A percentile compares a stretch with the other conserved stretches of the same genome.
Conservation (phyloP, 2,329 filamentous ascomycete species). For the Fusarium dimerum region DNA sequence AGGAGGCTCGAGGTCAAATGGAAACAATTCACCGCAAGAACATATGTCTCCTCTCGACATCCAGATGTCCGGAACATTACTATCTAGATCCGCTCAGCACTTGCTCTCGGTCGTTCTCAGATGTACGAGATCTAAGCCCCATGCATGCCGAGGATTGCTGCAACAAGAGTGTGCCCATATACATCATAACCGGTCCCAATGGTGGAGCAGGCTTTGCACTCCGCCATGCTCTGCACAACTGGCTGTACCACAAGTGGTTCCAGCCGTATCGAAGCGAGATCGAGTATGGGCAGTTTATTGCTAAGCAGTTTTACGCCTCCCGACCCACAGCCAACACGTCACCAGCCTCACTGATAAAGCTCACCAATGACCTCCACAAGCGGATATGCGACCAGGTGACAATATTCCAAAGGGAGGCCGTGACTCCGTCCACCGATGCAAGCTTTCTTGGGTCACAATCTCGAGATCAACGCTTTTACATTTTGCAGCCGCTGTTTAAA, state of each 20-base stretch:
- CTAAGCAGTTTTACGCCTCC: background rate
- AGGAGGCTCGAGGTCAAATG: background rate
- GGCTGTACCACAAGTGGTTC: slow-evolving; percentile 10
- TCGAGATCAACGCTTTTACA: background rate
- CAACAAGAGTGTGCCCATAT: background rate
- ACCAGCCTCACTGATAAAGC: background rate
- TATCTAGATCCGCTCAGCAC: background rate
- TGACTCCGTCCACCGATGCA: background rate
- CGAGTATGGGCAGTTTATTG: slow-evolving; percentile 11
- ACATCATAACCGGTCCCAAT: background rate
- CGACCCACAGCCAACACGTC: background rate
- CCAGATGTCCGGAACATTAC: background rate
- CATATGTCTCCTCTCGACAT: too few relatives aligned
- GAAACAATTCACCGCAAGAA: background rate
- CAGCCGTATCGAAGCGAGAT: slow-evolving; percentile 12
- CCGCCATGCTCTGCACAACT: slow-evolving; percentile 7
- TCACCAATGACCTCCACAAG: background rate
- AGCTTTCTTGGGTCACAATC: background rate
- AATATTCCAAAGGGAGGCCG: background rate
- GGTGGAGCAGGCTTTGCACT: too few relatives aligned
- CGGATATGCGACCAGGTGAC: background rate
- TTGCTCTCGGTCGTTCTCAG: background rate
- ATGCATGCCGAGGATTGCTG: background rate
- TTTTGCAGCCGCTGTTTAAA: background rate
- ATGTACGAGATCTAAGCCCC: background rate